These are phyloP conservation scores for Kwoniella sp. DNA, from an alignment of 768 basidiomycete genomes.

Conservation along the genomic window DNA sequence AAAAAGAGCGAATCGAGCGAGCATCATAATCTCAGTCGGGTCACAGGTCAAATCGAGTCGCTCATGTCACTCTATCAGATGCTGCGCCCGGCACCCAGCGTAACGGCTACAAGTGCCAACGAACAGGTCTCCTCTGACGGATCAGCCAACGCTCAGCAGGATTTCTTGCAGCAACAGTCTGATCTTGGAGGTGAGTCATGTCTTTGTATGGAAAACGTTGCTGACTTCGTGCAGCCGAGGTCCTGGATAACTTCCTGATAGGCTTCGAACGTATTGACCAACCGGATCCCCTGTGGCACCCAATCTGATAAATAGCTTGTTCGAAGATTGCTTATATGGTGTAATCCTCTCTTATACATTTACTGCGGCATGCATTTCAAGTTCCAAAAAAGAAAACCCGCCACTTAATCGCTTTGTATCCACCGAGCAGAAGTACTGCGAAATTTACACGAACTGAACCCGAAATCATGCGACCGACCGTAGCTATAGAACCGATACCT, in stretches of 20 bases:
- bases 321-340: no score
- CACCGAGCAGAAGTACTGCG: no score
- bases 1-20: background rate
- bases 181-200: background rate
- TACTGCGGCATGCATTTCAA: no score
- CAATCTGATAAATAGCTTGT: background rate
- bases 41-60: background rate
- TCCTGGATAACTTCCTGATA: background rate
- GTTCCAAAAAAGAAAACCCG: no score
- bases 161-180: background rate
- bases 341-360: no score
- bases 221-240: background rate
- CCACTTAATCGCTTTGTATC: no score
- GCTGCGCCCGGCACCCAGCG: background rate
- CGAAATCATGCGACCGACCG: no score
- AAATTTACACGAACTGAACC: no score
- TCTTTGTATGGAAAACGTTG: background rate
- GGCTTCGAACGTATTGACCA: background rate
- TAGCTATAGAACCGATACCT: no score
- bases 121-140: background rate
- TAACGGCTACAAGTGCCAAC: background rate
- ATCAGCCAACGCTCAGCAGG: background rate
- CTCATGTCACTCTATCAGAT: background rate
- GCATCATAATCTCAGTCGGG: background rate
- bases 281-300: background rate